A percentile compares a stretch with the other conserved stretches of the same genome.
Evolutionary conservation across 805 yeast species (phyloP).

Genomic region (Starmerella tilneyi): DNA sequence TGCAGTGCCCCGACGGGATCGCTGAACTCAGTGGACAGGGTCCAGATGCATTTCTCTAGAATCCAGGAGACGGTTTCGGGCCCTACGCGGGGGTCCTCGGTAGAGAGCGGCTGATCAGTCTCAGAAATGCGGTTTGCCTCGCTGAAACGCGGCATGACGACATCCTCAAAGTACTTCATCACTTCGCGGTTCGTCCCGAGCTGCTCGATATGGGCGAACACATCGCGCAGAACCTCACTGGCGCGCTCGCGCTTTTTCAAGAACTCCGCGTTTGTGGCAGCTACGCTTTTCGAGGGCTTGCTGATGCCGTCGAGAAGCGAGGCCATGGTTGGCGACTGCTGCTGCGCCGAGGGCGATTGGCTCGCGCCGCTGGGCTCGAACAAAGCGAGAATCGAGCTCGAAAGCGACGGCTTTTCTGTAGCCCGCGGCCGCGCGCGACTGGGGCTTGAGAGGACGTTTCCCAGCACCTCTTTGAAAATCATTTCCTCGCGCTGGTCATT

Average conservation of each 20-base stretch:
- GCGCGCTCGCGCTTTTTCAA: constrained; percentile 2
- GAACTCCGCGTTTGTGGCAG: constrained; percentile 2
- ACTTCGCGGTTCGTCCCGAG: constrained; percentile 26
- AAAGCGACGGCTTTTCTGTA: constrained; percentile 3
- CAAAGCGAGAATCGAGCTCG: constrained; percentile 16
- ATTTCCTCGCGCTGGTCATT: constrained; percentile 19
- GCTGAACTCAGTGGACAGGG: constrained; percentile 23
- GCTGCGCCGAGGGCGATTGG: background rate
- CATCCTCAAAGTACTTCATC: constrained; percentile 21
- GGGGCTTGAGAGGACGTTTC: constrained; percentile 17
- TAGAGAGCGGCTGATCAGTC: background rate
- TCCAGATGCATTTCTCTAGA: constrained; percentile 15
- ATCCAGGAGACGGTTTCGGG: constrained; percentile 15
- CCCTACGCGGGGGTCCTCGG: constrained; percentile 6
- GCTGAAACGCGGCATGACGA: constrained; percentile 20
- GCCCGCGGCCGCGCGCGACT: background rate
- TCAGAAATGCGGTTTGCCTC: background rate
- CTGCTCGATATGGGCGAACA: constrained; percentile 22
- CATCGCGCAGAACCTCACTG: constrained; percentile 10
- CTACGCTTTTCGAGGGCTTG: background rate
- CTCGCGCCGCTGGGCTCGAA: constrained; percentile 9
- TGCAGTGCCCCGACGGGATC: constrained; percentile 32
- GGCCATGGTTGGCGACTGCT: background rate
- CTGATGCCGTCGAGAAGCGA: constrained; percentile 15
- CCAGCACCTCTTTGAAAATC: constrained; percentile 19